These are phyloP conservation scores for Penicillium sp. DNA, from an alignment of 2,329 filamentous ascomycete genomes.

Conservation along the genomic window DNA sequence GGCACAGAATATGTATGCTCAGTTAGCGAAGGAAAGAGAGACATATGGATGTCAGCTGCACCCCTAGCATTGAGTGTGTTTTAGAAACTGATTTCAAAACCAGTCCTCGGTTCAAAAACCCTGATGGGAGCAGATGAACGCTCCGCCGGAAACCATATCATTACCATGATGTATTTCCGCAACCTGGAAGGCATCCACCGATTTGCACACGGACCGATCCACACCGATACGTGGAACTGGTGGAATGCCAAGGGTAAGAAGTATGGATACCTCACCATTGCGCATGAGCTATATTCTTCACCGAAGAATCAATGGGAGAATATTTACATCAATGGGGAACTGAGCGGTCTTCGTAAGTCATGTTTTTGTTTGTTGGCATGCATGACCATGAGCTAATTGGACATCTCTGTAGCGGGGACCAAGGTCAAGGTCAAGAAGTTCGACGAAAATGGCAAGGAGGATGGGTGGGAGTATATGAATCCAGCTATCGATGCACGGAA, in stretches of 20 bases:
- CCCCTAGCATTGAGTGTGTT: not conserved
- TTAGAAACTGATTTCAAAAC: not conserved
- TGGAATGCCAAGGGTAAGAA: constrained; percentile 41
- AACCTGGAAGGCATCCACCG: constrained; percentile 43
- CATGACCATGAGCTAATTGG: not conserved
- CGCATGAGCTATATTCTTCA: constrained; percentile 47
- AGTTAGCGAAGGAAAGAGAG: not conserved
- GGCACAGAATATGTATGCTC: constrained; percentile 16
- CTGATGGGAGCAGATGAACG: constrained; percentile 24
- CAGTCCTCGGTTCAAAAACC: not conserved
- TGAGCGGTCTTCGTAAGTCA: constrained; percentile 31
- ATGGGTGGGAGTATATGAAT: not conserved
- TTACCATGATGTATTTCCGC: constrained; percentile 46
- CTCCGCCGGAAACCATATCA: constrained; percentile 34
- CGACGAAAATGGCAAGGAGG: not conserved
- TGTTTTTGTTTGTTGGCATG: not conserved
- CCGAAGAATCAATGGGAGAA: constrained; percentile 44
- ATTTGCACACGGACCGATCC: constrained; percentile 44
- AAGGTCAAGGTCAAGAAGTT: constrained; percentile 2
- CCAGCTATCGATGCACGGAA: not conserved
- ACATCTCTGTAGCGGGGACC: not conserved
- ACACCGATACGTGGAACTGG: constrained; percentile 47
- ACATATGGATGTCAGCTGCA: not conserved
- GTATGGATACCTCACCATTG: constrained; percentile 45
- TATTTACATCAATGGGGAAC: constrained; percentile 44